These are phyloP conservation scores for Lipomyces chichibuensis DNA, from an alignment of 805 yeast genomes.

Conservation along the genomic window DNA sequence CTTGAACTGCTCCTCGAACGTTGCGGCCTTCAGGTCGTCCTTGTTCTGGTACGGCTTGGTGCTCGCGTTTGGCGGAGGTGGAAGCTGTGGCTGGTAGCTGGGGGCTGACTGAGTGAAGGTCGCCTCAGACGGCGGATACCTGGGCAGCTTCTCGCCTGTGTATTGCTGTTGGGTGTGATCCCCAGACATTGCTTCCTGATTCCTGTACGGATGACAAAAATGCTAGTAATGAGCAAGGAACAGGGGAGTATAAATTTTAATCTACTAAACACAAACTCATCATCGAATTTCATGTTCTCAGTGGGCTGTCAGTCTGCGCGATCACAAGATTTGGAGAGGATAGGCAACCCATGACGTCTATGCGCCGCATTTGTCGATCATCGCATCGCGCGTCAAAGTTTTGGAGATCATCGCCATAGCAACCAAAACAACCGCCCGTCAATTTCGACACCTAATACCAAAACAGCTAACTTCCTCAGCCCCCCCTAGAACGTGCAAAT, in stretches of 20 bases:
- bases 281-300: background rate
- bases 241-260: background rate
- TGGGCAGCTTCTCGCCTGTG: constrained; percentile 16
- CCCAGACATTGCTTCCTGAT: background rate
- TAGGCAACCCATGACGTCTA: no score
- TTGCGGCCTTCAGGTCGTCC: constrained; percentile 42
- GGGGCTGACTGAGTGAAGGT: constrained; percentile 24
- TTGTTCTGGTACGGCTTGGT: constrained; percentile 9
- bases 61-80: constrained; percentile 8
- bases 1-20: constrained; percentile 70
- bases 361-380: no score
- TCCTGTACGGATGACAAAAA: background rate
- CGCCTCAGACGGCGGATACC: constrained; percentile 24
- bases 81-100: constrained; percentile 14
- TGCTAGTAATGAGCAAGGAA: background rate
- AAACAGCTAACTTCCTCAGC: no score
- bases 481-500: background rate
- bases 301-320: no score
- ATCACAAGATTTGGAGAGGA: no score
- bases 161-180: constrained; percentile 3
- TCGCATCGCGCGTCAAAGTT: no score
- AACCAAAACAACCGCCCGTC: background rate
- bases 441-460: no score
- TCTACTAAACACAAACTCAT: background rate
- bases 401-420: background rate